Conservation (phyloP, 441 rosid genomes). For the Gossypium lobatum region DNA sequence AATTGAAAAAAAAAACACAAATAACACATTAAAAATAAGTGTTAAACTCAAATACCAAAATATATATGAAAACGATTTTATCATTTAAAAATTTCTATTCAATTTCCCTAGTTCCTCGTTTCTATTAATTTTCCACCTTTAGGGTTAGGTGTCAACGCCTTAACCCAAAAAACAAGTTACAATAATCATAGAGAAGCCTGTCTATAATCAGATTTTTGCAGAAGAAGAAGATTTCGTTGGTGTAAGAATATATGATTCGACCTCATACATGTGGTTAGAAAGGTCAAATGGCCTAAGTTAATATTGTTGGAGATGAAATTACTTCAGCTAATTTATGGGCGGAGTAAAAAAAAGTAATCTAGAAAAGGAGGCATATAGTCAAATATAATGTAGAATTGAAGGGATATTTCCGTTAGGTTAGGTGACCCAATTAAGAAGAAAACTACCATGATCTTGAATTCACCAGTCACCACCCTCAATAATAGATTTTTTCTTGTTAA, state of each 20-base stretch:
- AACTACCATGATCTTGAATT: slow-evolving; percentile 15
- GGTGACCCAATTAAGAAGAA: slow-evolving; percentile 38
- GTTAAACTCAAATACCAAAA: too few relatives aligned
- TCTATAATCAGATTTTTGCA: not conserved
- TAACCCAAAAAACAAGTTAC: not conserved
- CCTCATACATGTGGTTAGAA: not conserved
- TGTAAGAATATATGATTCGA: not conserved
- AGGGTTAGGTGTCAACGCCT: not conserved
- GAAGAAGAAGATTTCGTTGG: too few relatives aligned
- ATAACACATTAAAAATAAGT: too few relatives aligned
- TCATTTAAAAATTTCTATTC: not conserved
- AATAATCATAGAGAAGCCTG: not conserved
- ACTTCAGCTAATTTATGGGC: not conserved
- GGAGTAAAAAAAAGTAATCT: slow-evolving; percentile 11
- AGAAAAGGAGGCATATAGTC: not conserved
- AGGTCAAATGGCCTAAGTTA: not conserved
- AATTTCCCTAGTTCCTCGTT: not conserved
- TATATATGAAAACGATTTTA: too few relatives aligned
- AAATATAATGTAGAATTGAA: not conserved
- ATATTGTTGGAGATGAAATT: not conserved
- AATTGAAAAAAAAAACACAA: too few relatives aligned
- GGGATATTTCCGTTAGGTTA: slow-evolving; percentile 35
- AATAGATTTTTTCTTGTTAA: too few relatives aligned
- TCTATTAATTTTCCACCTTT: not conserved
- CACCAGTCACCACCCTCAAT: not conserved